Percentiles rank a stretch among this genome's conserved stretches.
phyloP scores from a whole-genome alignment of 1,284 basidiomycete genomes.

The Blastosporella zonata region DNA sequence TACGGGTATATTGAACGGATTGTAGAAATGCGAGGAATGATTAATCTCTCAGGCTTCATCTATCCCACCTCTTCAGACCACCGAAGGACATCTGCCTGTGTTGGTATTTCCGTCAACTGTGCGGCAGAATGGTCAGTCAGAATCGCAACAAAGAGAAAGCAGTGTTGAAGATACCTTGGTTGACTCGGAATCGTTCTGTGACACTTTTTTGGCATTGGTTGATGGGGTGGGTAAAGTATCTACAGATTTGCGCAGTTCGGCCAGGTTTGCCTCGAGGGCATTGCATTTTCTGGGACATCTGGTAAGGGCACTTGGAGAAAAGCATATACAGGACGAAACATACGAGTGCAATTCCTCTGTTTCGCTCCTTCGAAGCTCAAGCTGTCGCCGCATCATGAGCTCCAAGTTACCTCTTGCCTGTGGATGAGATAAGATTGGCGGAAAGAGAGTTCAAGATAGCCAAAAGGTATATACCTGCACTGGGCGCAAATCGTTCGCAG shows the following conservation, averaged over 20 bases:
- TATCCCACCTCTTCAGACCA: conserved; percentile 60
- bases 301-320: neutral
- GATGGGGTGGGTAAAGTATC: conserved; percentile 17
- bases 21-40: too few relatives aligned
- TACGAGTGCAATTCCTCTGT: conserved; percentile 63
- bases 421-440: conserved; percentile 1
- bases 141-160: neutral
- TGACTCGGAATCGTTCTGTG: neutral
- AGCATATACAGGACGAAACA: conserved; percentile 22
- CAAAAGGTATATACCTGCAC: conserved; percentile 53
- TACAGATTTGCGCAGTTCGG: conserved; percentile 45
- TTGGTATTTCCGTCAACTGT: neutral
- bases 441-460: neutral
- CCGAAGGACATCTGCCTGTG: conserved; percentile 40
- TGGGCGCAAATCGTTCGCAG: conserved; percentile 77
- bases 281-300: conserved; percentile 57
- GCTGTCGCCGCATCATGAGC: conserved; percentile 70
- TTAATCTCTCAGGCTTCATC: neutral
- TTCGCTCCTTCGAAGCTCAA: conserved; percentile 67
- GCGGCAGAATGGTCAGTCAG: neutral
- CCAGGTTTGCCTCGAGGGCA: conserved; percentile 57
- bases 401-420: conserved; percentile 73
- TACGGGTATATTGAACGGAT: neutral
- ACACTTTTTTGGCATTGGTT: neutral
- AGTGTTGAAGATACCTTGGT: neutral